Percentiles rank a stretch among this genome's conserved stretches.
phyloP scores from a whole-genome alignment of 805 yeast genomes.

The Candida qinlingensis region DNA sequence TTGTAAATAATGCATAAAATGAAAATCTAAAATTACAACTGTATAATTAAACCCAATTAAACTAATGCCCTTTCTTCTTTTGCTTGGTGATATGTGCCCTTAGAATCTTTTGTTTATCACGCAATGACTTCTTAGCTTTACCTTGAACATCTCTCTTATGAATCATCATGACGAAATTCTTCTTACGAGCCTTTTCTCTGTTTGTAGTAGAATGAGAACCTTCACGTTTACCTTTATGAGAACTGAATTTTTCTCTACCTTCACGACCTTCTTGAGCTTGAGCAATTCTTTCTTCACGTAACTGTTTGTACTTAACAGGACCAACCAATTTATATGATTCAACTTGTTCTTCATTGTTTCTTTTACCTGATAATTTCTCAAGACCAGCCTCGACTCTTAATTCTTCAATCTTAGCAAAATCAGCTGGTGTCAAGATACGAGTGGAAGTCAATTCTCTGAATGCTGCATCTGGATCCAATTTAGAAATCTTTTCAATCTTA shows the following conservation, averaged over 20 bases:
- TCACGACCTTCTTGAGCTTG: conserved; percentile 87
- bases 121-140: conserved; percentile 80
- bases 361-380: conserved; percentile 66
- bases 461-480: conserved; percentile 35
- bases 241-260: conserved; percentile 86
- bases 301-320: conserved; percentile 67
- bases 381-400: conserved; percentile 81
- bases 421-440: conserved; percentile 92
- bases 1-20: not conserved
- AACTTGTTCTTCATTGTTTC: conserved; percentile 73
- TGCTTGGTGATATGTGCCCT: conserved; percentile 85
- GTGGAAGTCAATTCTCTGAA: conserved; percentile 60
- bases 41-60: too few relatives aligned
- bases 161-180: conserved; percentile 98
- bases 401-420: conserved; percentile 92
- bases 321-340: conserved; percentile 78
- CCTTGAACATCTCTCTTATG: conserved; percentile 94
- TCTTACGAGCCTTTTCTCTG: conserved; percentile 93
- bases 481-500: conserved; percentile 32
- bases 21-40: conserved; percentile 3
- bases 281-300: conserved; percentile 86
- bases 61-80: conserved; percentile 73
- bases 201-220: conserved; percentile 86
- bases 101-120: conserved; percentile 85
- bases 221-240: conserved; percentile 75